phyloP scores from a whole-genome alignment of 1,284 basidiomycete genomes.

The Trichosporon asahii region DNA sequence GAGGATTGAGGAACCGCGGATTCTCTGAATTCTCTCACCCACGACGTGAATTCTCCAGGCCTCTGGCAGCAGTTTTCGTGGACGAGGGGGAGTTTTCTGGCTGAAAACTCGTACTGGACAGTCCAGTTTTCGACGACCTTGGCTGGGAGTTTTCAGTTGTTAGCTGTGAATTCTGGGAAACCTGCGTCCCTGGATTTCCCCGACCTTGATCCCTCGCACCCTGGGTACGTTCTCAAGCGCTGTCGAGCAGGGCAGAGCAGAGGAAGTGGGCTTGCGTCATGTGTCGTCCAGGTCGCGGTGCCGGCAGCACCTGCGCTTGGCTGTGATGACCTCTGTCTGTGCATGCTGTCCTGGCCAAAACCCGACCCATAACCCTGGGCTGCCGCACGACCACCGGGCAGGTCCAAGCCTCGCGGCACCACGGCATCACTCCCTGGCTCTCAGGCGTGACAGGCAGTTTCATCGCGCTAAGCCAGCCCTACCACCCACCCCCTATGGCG shows the following conservation, averaged over 20 bases:
- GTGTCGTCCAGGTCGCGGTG: slow-evolving; percentile 5
- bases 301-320: slow-evolving; percentile 9
- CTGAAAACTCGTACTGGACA: neutral
- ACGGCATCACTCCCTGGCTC: slow-evolving; percentile 11
- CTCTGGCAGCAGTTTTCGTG: neutral
- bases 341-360: slow-evolving; percentile 5
- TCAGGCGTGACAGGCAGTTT: slow-evolving; percentile 19
- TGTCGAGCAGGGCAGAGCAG: neutral
- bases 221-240: neutral
- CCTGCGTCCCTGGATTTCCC: neutral
- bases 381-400: slow-evolving; percentile 6
- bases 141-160: neutral
- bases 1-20: neutral
- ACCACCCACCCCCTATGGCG: slow-evolving; percentile 15
- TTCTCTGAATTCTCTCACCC: neutral
- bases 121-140: neutral
- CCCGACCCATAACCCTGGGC: slow-evolving; percentile 5
- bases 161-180: neutral
- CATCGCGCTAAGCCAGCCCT: slow-evolving; percentile 24
- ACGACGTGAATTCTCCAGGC: neutral
- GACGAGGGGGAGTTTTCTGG: neutral
- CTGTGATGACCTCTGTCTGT: slow-evolving; percentile 8
- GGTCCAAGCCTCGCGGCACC: neutral
- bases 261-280: slow-evolving; percentile 7
- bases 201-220: neutral